These are phyloP conservation scores for Coniochaeta sp. DNA, from an alignment of 2,329 filamentous ascomycete genomes.

Conservation along the genomic window DNA sequence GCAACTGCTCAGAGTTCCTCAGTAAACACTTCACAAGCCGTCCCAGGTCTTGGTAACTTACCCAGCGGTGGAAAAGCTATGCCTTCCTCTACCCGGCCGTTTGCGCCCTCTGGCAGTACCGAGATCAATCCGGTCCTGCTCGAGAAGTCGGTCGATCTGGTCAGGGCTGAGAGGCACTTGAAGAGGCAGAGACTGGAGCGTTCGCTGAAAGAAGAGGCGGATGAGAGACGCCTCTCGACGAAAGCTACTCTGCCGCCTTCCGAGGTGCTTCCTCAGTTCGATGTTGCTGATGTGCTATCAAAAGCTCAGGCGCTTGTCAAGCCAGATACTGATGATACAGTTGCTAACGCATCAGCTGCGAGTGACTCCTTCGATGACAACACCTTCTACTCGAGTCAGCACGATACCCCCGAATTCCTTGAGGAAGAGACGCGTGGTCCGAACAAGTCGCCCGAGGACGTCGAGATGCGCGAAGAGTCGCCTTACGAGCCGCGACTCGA, in stretches of 20 bases:
- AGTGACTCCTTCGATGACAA: constrained; percentile 79
- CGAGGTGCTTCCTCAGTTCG: constrained; percentile 56
- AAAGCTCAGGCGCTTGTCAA: constrained; percentile 66
- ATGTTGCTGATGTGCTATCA: constrained; percentile 65
- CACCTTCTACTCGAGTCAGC: constrained; percentile 92
- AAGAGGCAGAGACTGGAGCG: constrained; percentile 79
- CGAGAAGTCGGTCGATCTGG: constrained; percentile 77
- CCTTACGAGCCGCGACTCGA: constrained; percentile 25
- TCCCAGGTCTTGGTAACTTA: constrained; percentile 15
- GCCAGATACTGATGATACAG: constrained; percentile 52
- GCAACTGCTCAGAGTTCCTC: constrained; percentile 11
- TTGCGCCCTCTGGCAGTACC: constrained; percentile 44
- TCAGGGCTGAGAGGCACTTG: constrained; percentile 73
- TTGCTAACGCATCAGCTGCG: constrained; percentile 52
- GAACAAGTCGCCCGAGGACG: constrained; percentile 32
- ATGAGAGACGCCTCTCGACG: constrained; percentile 46
- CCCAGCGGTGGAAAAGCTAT: constrained; percentile 6
- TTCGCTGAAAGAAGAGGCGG: constrained; percentile 67
- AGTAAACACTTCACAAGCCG: constrained; percentile 9
- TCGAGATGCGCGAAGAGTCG: constrained; percentile 28
- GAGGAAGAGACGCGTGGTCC: constrained; percentile 37
- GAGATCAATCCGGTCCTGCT: constrained; percentile 78
- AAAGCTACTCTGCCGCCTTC: constrained; percentile 33
- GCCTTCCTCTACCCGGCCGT: constrained; percentile 17
- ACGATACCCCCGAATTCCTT: constrained; percentile 63